Conservation (phyloP, 225 moss, liverwort and hornwort species). For the Polytrichum formosum region DNA sequence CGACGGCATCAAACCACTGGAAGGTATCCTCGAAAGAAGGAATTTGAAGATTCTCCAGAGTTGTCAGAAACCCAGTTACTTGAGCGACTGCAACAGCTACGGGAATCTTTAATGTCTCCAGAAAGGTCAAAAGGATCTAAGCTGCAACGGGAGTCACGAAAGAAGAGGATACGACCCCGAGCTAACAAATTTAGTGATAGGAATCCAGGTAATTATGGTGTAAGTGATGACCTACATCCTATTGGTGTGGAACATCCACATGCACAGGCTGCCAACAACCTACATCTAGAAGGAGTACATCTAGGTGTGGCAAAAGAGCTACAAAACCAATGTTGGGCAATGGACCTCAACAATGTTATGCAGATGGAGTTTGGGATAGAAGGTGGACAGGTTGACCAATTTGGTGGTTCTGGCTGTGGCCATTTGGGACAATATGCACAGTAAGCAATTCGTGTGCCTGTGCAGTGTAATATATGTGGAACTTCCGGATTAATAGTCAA, state of each 20-base stretch:
- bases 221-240: slow-evolving; percentile 3
- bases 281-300: slow-evolving; percentile 13
- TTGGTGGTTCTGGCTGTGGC: slow-evolving; percentile 11
- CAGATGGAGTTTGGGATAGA: slow-evolving; percentile 21
- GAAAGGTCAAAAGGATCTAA: slow-evolving; percentile 13
- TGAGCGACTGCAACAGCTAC: slow-evolving; percentile 10
- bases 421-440: slow-evolving; percentile 13
- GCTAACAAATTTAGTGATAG: slow-evolving; percentile 11
- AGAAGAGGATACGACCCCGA: slow-evolving; percentile 4
- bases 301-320: slow-evolving; percentile 14
- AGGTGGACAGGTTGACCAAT: slow-evolving; percentile 17
- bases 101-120: slow-evolving; percentile 13
- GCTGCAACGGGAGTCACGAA: slow-evolving; percentile 7
- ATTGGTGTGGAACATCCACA: neutral
- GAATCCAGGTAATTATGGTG: slow-evolving; percentile 4
- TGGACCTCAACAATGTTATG: slow-evolving; percentile 21
- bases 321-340: slow-evolving; percentile 11
- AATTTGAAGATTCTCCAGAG: slow-evolving; percentile 12
- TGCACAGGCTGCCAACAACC: slow-evolving; percentile 4
- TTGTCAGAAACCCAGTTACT: slow-evolving; percentile 14
- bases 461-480: slow-evolving; percentile 4
- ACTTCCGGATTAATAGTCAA: neutral
- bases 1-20: neutral
- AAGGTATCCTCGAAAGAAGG: slow-evolving; percentile 9
- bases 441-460: neutral